phyloP scores from a whole-genome alignment of 2,329 filamentous ascomycete species.

The Coniochaeta sp. region DNA sequence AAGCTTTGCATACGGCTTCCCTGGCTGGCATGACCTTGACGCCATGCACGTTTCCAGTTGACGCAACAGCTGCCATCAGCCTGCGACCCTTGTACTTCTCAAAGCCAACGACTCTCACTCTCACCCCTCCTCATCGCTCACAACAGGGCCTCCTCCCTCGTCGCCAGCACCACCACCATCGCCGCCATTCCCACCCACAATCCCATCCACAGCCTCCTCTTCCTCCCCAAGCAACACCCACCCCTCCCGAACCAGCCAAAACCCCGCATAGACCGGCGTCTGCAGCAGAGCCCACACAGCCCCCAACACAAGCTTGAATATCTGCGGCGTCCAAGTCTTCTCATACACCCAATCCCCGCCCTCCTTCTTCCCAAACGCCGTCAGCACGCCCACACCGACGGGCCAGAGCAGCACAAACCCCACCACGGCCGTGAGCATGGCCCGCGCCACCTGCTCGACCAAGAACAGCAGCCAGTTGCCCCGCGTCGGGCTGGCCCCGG shows the following conservation, averaged over 20 bases:
- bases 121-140: neutral
- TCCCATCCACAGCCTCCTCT: neutral
- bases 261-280: conserved; percentile 38
- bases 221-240: conserved; percentile 20
- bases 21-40: too few species aligned
- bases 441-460: conserved; percentile 25
- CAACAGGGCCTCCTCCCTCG: neutral
- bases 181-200: neutral
- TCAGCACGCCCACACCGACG: conserved; percentile 33
- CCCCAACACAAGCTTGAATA: conserved; percentile 43
- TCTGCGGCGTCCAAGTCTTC: conserved; percentile 34
- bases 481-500: neutral
- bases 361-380: conserved; percentile 23
- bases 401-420: conserved; percentile 37
- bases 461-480: conserved; percentile 23
- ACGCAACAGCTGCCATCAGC: too few species aligned
- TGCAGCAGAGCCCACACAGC: conserved; percentile 36
- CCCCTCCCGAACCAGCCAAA: conserved; percentile 42
- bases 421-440: conserved; percentile 25
- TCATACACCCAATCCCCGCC: conserved; percentile 36
- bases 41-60: too few species aligned
- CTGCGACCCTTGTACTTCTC: too few species aligned
- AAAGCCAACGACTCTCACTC: neutral
- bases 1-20: too few species aligned
- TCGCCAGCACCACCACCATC: neutral